Conservation (phyloP, 2,329 filamentous ascomycete species). For the Fusarium duplospermum region DNA sequence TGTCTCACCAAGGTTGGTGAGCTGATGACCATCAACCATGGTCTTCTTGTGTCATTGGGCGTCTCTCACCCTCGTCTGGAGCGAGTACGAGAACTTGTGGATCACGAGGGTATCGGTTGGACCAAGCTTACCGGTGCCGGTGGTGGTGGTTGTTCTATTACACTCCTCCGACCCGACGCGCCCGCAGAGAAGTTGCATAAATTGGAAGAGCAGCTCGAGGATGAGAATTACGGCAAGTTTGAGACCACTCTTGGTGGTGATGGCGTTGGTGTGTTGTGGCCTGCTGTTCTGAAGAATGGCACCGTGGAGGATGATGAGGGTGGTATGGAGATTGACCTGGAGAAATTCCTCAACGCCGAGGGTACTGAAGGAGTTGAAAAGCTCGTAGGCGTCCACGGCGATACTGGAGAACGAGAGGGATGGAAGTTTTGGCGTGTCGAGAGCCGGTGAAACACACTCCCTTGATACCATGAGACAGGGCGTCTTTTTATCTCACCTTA, state of each 20-base stretch:
- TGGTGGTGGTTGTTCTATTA: constrained; percentile 95
- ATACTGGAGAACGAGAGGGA: constrained; percentile 76
- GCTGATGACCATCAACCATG: constrained; percentile 93
- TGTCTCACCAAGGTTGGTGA: constrained; percentile 83
- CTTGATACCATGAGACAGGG: neutral
- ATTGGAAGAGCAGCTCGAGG: constrained; percentile 73
- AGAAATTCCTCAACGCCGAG: constrained; percentile 83
- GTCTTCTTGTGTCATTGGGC: constrained; percentile 87
- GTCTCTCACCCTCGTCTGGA: constrained; percentile 96
- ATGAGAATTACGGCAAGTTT: constrained; percentile 85
- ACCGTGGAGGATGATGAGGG: constrained; percentile 81
- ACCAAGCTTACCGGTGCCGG: constrained; percentile 97
- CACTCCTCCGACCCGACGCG: constrained; percentile 79
- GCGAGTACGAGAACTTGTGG: constrained; percentile 89
- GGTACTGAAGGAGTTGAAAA: constrained; percentile 88
- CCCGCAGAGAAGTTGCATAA: constrained; percentile 66
- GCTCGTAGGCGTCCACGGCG: constrained; percentile 82
- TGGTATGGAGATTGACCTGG: constrained; percentile 92
- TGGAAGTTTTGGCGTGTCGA: constrained; percentile 89
- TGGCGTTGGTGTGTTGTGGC: constrained; percentile 93
- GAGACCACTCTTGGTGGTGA: constrained; percentile 92
- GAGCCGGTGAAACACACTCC: constrained; percentile 46
- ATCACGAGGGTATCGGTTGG: constrained; percentile 91
- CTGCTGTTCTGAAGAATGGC: constrained; percentile 88
- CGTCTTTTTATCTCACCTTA: constrained; percentile 2